Evolutionary conservation across 177 flowering plant species (phyloP).

Genomic region (Vitis hybrid): DNA sequence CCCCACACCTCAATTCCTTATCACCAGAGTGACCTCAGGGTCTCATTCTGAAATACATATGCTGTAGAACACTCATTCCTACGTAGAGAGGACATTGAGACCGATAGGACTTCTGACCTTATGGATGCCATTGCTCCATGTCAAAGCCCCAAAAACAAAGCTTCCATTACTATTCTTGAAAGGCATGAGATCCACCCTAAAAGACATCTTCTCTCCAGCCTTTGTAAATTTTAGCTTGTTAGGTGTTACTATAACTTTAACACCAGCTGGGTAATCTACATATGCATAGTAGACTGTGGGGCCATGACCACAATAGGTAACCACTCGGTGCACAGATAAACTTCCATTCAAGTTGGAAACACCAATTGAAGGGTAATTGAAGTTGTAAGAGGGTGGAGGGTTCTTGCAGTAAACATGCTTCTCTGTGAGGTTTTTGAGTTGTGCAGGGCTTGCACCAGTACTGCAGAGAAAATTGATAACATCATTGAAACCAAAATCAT

Average conservation of each 20-base stretch:
- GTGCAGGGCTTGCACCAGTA: conserved; percentile 40
- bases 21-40: neutral
- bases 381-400: conserved; percentile 33
- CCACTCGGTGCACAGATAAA: conserved; percentile 41
- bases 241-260: conserved; percentile 38
- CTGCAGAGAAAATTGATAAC: conserved; percentile 56
- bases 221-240: conserved; percentile 30
- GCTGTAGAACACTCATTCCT: neutral
- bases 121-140: conserved; percentile 50
- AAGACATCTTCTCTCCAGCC: conserved; percentile 46
- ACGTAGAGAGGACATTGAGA: conserved; percentile 41
- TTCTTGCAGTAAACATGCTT: conserved; percentile 30
- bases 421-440: conserved; percentile 52
- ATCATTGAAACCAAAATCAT: conserved; percentile 44
- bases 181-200: conserved; percentile 40
- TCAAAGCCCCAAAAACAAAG: conserved; percentile 54
- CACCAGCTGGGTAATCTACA: conserved; percentile 44
- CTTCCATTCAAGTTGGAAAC: conserved; percentile 46
- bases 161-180: conserved; percentile 31
- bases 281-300: conserved; percentile 36
- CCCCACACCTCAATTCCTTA: no score
- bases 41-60: neutral
- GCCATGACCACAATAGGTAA: conserved; percentile 47
- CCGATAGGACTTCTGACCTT: conserved; percentile 51
- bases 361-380: conserved; percentile 68